A percentile compares a stretch with the other conserved stretches of the same genome.
phyloP scores from a whole-genome alignment of 805 yeast species.

The Kluyveromyces aestuarii region DNA sequence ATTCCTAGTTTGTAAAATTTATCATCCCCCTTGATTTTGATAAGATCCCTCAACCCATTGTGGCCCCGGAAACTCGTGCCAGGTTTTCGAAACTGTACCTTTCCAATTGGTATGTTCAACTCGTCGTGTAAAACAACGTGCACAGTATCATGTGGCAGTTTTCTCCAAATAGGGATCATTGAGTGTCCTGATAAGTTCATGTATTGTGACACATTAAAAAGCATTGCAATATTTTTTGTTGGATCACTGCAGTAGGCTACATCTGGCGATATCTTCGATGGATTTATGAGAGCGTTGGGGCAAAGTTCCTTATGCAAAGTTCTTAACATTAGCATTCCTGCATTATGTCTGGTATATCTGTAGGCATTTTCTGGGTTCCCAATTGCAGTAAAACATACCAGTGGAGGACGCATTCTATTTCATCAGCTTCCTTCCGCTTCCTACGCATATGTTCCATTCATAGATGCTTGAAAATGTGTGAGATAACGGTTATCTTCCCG shows the following conservation, averaged over 20 bases:
- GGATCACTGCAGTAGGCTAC: slow-evolving; percentile 10
- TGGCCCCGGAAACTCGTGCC: slow-evolving; percentile 70
- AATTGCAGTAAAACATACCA: slow-evolving; percentile 27
- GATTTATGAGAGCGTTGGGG: slow-evolving; percentile 6
- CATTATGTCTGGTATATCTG: slow-evolving; percentile 63
- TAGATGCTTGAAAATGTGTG: background rate
- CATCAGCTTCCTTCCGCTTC: background rate
- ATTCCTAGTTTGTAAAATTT: slow-evolving; percentile 58
- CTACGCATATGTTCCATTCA: background rate
- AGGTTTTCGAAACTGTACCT: slow-evolving; percentile 50
- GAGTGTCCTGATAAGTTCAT: slow-evolving; percentile 72
- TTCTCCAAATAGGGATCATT: slow-evolving; percentile 40
- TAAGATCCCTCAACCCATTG: slow-evolving; percentile 66
- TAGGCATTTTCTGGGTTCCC: slow-evolving; percentile 72
- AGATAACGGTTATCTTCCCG: too few species aligned
- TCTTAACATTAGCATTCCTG: slow-evolving; percentile 55
- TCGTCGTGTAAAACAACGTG: slow-evolving; percentile 75
- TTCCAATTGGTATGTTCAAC: slow-evolving; percentile 55
- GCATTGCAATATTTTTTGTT: slow-evolving; percentile 32
- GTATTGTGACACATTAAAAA: slow-evolving; percentile 40
- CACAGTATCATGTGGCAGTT: slow-evolving; percentile 29
- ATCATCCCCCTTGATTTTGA: slow-evolving; percentile 33
- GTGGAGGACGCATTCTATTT: slow-evolving; percentile 3
- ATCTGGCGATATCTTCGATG: slow-evolving; percentile 6
- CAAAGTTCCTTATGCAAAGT: slow-evolving; percentile 19